Conservation (phyloP, 352 stramenopile genomes). For the Globisporangium sylvaticum region DNA sequence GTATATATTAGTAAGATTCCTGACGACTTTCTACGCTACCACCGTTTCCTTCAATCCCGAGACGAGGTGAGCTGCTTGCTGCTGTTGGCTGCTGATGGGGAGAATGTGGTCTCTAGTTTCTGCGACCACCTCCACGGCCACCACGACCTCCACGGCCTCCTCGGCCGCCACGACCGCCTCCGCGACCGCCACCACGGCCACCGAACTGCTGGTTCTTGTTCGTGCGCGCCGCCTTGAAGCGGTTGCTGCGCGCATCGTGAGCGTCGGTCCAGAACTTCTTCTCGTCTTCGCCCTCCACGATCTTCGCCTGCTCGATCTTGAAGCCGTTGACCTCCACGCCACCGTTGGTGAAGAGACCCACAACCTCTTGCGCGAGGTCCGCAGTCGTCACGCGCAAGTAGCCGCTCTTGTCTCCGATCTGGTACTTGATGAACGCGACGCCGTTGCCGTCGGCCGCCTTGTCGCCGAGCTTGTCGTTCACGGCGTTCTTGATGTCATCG, state of each 20-base stretch:
- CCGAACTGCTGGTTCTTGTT: conserved; percentile 61
- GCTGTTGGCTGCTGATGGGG: background rate
- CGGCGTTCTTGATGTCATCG: conserved; percentile 82
- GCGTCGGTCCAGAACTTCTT: conserved; percentile 85
- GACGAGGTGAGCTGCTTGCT: conserved; percentile 1
- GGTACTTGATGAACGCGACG: conserved; percentile 86
- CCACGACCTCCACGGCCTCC: conserved; percentile 30
- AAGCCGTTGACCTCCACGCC: conserved; percentile 69
- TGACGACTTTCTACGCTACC: conserved; percentile 13
- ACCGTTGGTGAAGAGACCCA: conserved; percentile 47
- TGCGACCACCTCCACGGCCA: conserved; percentile 25
- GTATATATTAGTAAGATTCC: conserved; percentile 27
- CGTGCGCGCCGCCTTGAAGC: conserved; percentile 76
- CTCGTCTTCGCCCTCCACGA: conserved; percentile 76
- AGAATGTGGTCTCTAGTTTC: conserved; percentile 18
- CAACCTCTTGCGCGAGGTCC: conserved; percentile 60
- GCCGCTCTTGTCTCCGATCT: conserved; percentile 69
- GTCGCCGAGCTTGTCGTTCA: conserved; percentile 81
- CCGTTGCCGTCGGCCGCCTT: conserved; percentile 54
- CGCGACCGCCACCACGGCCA: conserved; percentile 27
- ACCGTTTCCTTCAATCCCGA: background rate
- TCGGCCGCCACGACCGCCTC: conserved; percentile 36
- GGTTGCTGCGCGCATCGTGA: conserved; percentile 60
- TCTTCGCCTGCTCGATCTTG: conserved; percentile 45
- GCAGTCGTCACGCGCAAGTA: conserved; percentile 58